Evolutionary conservation across 1,139 yeast genomes (phyloP), one percentile per base, ranked within the genome.

Genomic region (Yamadazyma songkhlaensis): DNA sequence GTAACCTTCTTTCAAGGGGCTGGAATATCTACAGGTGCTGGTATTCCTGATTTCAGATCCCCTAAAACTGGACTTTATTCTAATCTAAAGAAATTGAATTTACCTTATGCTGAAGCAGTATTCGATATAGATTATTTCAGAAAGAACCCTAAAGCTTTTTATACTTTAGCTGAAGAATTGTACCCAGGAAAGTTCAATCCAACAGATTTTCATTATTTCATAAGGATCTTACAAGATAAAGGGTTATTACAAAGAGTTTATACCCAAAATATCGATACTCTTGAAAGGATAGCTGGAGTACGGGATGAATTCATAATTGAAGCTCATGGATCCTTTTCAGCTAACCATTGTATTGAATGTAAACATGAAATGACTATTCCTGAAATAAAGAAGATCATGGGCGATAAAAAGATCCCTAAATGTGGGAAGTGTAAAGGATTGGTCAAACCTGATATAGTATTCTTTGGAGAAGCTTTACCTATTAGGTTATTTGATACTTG

Each of bases 21-120:
- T 0, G 98, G 98, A 1, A 81, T 88, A 32, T 87, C 96, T 4
- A 90, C 97, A 0, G 71, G 84, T 2, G 90, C 95, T 25, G 97
- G 97, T 1, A 90, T 90, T 33, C 98, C 97, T 0, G 97, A 92
- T 55, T 92, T 92, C 56, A 70, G 97, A 47, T 81, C 95, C 13
- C 97, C 97, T 0, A 76, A 81, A 35, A 90, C 97, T 0, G 98
- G 98, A 0, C 70, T 90, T 7, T 90, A 90, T 53, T 79, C 90
- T 45, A 90, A 92, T 55, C 65, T 92, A 39, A 77, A 85, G 31
- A 73, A 79, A 45, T 65, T 90, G 28, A 72, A 86, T 31, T 66
- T 90, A 33, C 97, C 97, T 4, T 89, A 78, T 54, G 94, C 97
- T 0, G 98, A 90, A 57, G 97, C 97, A 0, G 96, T 92, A 1